Conservation (phyloP, 2,329 filamentous ascomycete genomes). For the Claviceps arundinis region DNA sequence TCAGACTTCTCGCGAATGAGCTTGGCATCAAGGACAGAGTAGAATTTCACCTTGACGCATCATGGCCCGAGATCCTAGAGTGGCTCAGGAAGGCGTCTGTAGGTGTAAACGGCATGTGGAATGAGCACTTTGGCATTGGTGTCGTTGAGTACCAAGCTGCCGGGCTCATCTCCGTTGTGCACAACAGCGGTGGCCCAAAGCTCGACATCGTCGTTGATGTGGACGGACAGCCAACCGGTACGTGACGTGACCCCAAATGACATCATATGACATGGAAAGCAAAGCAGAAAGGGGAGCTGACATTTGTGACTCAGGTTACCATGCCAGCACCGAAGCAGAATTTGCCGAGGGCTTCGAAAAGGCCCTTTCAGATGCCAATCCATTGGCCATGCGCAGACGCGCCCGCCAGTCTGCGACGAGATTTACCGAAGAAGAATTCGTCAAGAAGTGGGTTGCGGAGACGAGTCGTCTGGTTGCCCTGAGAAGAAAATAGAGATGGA, state of each 20-base stretch:
- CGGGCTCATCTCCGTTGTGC: slow-evolving; percentile 82
- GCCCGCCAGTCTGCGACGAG: slow-evolving; percentile 67
- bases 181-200: slow-evolving; percentile 86
- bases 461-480: slow-evolving; percentile 56
- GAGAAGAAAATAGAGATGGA: slow-evolving; percentile 12
- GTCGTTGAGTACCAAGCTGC: slow-evolving; percentile 97
- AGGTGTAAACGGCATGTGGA: slow-evolving; percentile 98
- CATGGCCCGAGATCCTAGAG: slow-evolving; percentile 74
- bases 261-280: not conserved
- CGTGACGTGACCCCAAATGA: slow-evolving; percentile 11
- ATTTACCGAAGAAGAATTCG: slow-evolving; percentile 83
- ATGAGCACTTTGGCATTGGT: slow-evolving; percentile 97
- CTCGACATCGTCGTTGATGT: slow-evolving; percentile 79
- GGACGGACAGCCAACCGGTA: slow-evolving; percentile 66
- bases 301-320: slow-evolving; percentile 49
- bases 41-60: slow-evolving; percentile 78
- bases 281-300: not conserved
- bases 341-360: slow-evolving; percentile 72
- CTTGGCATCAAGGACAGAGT: slow-evolving; percentile 73
- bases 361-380: slow-evolving; percentile 60
- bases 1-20: slow-evolving; percentile 76
- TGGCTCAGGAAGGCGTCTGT: slow-evolving; percentile 67
- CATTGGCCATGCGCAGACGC: slow-evolving; percentile 58
- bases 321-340: slow-evolving; percentile 63
- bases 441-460: slow-evolving; percentile 60